Base-by-base conservation (phyloP, 129 eudicot species). In the Logfia minima region DNA sequence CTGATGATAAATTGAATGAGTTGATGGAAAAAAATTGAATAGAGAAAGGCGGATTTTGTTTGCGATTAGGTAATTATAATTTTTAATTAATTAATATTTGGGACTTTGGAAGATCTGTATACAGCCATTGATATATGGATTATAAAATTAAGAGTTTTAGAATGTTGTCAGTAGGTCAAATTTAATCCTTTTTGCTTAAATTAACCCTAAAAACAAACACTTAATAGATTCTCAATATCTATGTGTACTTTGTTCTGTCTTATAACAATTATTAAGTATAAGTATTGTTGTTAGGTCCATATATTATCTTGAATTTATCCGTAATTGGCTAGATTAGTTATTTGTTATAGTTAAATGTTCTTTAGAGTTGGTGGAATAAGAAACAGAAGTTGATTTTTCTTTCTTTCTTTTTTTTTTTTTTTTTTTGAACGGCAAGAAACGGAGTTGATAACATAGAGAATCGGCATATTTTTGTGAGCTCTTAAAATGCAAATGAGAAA, bases 31-130 rank as follows among this genome's bases (percentile, higher is more conserved):
- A 35, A 72, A 64, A 52, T 35, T 41, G 66, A 53, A 80, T 73
- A 61, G 48, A 64, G 60, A 7, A 60, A 70, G 76, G 62, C 32
- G 26, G 73, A 72, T 62, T 79, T n/a, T 65, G 69, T 73, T 80
- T 66, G 70, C 37, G 52, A 70, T 80, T 70, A 66, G 74, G 69
- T 65, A 11, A 35, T 21, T 71, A 51, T 70, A 6, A 26, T 14
- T 68, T 34, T 39, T 68, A 8, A 7, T 68, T 80, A 65, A 43
- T 43, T 43, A 43, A 29, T 28, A 41, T 18, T 73, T n/a, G 79
- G 31, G 67, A 73, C 29, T 53, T 56, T 45, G 58, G 75, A 80
- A 67, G 84, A 58, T 80, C 67, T 66, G 56, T 6, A 74, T 39
- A 39, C 70, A 28, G 73, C 58, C 75, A 39, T 29, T 37, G 29